These are phyloP conservation scores for Gigaspora rosea DNA, from an alignment of 192 early-diverging fungal species.

Conservation along the genomic window DNA sequence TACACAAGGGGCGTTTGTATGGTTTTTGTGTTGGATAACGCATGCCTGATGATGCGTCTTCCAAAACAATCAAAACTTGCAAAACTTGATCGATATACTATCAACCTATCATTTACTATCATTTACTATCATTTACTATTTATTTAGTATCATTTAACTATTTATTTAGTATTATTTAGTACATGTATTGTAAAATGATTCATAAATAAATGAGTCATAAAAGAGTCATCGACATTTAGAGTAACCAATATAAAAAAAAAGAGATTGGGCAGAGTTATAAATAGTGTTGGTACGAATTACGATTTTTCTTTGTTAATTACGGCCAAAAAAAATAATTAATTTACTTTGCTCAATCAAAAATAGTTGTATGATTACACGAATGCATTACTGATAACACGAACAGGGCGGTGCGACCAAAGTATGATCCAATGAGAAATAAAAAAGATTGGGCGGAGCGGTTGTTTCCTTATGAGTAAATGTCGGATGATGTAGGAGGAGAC, in stretches of 20 bases:
- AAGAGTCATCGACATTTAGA: no score
- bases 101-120: neutral
- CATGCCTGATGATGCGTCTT: neutral
- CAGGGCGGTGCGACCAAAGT: neutral
- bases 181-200: no score
- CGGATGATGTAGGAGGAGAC: conserved; percentile 11
- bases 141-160: neutral
- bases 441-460: neutral
- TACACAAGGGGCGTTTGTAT: conserved; percentile 14
- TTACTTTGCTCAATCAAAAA: neutral
- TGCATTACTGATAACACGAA: neutral
- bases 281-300: no score
- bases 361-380: neutral
- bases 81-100: neutral
- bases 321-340: neutral
- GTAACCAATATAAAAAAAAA: no score
- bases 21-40: conserved; percentile 1
- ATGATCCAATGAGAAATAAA: neutral
- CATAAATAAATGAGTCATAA: no score
- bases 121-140: neutral
- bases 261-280: no score
- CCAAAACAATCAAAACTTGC: neutral
- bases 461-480: conserved; percentile 2
- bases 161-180: neutral
- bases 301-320: no score